Evolutionary conservation across 257 asterid species (phyloP).

Genomic region (Nicotiana obtusifolia): DNA sequence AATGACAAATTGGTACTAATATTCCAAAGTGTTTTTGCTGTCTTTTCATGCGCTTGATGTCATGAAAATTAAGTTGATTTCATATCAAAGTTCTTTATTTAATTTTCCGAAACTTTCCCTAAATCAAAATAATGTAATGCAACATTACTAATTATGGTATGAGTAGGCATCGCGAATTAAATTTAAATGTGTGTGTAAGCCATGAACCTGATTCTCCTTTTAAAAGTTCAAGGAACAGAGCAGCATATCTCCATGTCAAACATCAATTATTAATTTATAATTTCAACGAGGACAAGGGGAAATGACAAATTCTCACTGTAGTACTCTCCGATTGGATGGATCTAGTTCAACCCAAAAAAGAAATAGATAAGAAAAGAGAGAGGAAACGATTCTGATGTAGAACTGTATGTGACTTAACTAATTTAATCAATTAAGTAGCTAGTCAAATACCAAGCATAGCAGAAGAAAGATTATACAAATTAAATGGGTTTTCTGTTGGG

Average conservation of each 20-base stretch:
- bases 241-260: constrained; percentile 9
- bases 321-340: background rate
- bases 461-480: background rate
- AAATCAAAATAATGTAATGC: constrained; percentile 1
- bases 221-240: background rate
- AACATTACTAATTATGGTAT: constrained; percentile 40
- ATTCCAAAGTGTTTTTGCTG: constrained; percentile 4
- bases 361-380: background rate
- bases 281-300: constrained; percentile 9
- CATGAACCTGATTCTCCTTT: background rate
- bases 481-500: constrained; percentile 26
- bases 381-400: constrained; percentile 30
- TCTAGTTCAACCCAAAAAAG: background rate
- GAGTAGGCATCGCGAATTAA: constrained; percentile 6
- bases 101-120: background rate
- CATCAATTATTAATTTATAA: background rate
- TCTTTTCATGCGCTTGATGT: constrained; percentile 36
- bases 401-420: background rate
- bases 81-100: background rate
- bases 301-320: constrained; percentile 17
- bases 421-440: constrained; percentile 3
- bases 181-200: background rate
- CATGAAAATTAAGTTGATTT: background rate
- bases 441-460: background rate
- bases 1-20: constrained; percentile 19